Evolutionary conservation across 768 basidiomycete species (phyloP).

Genomic region (Dictyophora rubrovolvata): DNA sequence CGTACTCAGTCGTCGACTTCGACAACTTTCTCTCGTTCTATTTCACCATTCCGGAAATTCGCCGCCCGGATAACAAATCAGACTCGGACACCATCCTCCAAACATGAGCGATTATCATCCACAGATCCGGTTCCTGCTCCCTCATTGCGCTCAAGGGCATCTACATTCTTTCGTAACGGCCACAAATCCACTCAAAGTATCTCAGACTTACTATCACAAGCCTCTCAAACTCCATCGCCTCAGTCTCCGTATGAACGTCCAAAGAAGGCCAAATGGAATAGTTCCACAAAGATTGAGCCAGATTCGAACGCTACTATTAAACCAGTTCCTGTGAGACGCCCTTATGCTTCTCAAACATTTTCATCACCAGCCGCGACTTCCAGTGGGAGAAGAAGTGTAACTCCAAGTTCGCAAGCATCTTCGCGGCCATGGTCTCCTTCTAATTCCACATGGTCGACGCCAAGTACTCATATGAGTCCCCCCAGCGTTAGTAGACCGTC

Average conservation of each 20-base stretch:
- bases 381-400: conserved; percentile 46
- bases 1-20: conserved; percentile 26
- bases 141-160: conserved; percentile 51
- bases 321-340: conserved; percentile 38
- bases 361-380: conserved; percentile 31
- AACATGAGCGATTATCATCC: conserved; percentile 30
- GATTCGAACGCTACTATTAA: conserved; percentile 40
- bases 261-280: conserved; percentile 60
- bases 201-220: conserved; percentile 4
- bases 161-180: conserved; percentile 45
- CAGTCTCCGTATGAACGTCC: conserved; percentile 6
- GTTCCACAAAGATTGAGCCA: conserved; percentile 62
- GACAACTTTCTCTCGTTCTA: conserved; percentile 59
- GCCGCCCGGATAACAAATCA: conserved; percentile 56
- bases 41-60: conserved; percentile 72
- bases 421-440: conserved; percentile 71
- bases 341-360: conserved; percentile 15
- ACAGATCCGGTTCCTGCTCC: conserved; percentile 38
- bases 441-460: conserved; percentile 8
- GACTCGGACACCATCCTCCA: conserved; percentile 14
- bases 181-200: conserved; percentile 13
- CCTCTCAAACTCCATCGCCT: neutral
- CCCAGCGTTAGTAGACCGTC: conserved; percentile 24
- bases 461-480: conserved; percentile 47
- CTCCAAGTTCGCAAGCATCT: conserved; percentile 66